Evolutionary conservation across 495 filamentous ascomycete species (phyloP), one percentile per base, ranked within the genome.

Genomic region (Parachaetomium inaequale): DNA sequence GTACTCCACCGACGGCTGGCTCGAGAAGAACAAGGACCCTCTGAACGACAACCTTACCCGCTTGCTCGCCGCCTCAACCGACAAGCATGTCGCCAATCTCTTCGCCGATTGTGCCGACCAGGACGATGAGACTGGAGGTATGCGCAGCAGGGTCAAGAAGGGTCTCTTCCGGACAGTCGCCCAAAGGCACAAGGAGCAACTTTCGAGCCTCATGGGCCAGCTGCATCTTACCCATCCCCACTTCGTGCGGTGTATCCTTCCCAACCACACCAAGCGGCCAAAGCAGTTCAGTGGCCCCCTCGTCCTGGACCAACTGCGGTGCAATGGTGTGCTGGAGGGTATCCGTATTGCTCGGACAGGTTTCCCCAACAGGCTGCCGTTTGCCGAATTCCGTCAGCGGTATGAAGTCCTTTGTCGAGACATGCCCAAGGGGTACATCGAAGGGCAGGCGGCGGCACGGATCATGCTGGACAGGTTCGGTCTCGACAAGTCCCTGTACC

Each of bases 1-100:
- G 71, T 99, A 99, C 72, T 88, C 85, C 12, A 99, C 95, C 0
- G 85, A 93, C 25, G 91, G 89, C 50, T 99, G 95, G 95, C 80
- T 99, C 32, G 93, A 97, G 71, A 99, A 98, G 81, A 99, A 99
- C 76, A 99, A 99, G 69, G 95, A 99, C 70, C 95, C 95, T 2
- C 75, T 99, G 11, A 98, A 98, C 62, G 95, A 99, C 79, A 99
- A 96, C 65, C 79, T 98, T 36, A 98, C 95, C 0, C 85, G 88
- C 31, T 81, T 99, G 7, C 82, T 99, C 15, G 91, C 93, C 43
- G 79, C 82, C 5, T 98, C 95, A 7, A 83, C 79, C 2, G 88
- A 97, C 66, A 86, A 81, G 58, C 91, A 98, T 72, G 82, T 96
- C 63, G 89, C 92, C 5, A 82, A 84, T 55, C 79, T 99, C 0